Conservation (phyloP, 164 flowering plant genomes). For the Nymphaea thermarum region DNA sequence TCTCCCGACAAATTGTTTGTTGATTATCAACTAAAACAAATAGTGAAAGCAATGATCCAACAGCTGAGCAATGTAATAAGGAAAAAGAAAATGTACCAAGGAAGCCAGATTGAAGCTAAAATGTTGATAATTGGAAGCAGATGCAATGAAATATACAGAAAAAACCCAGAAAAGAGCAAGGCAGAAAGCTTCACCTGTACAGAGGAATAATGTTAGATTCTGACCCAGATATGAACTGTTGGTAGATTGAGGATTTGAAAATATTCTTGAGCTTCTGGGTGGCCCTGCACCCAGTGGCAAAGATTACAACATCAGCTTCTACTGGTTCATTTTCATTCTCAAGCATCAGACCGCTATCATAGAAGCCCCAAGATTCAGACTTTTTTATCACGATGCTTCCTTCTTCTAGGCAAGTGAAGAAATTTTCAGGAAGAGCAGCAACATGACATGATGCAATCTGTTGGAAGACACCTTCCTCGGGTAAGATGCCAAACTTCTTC, state of each 20-base stretch:
- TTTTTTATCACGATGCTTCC: too few species aligned
- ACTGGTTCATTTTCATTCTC: conserved; percentile 5
- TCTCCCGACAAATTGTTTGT: too few species aligned
- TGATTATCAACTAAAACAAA: too few species aligned
- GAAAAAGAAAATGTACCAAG: too few species aligned
- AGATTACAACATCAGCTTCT: conserved; percentile 26
- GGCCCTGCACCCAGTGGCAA: conserved; percentile 36
- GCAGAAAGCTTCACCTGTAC: conserved; percentile 26
- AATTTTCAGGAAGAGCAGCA: too few species aligned
- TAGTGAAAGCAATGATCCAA: not conserved
- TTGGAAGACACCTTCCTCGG: too few species aligned
- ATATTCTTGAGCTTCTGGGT: conserved; percentile 30
- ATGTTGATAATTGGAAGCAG: too few species aligned
- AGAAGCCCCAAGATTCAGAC: too few species aligned
- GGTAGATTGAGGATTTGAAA: conserved; percentile 22
- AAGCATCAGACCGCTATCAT: too few species aligned
- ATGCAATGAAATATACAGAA: conserved; percentile 24
- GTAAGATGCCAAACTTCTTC: conserved; percentile 7
- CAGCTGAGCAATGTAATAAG: not conserved
- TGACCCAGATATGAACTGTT: conserved; percentile 14
- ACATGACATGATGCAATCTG: too few species aligned
- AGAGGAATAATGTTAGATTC: conserved; percentile 17
- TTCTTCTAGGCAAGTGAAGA: too few species aligned
- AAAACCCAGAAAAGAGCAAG: conserved; percentile 4
- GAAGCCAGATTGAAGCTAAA: too few species aligned